Conservation (phyloP, 2,329 filamentous ascomycete genomes). For the Cordyceps pruinosa region DNA sequence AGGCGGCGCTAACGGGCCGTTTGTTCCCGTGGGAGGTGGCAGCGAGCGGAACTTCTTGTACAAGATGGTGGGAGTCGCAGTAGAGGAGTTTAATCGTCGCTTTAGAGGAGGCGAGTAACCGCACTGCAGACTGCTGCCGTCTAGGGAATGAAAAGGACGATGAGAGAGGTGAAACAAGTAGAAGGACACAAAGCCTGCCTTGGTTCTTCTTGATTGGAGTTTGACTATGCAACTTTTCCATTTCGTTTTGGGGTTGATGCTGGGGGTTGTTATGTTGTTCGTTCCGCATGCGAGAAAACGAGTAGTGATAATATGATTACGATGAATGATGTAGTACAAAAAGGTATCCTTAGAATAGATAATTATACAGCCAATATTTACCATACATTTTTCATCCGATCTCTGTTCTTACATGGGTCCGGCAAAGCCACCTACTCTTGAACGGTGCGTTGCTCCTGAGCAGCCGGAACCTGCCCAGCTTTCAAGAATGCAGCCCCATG, state of each 20-base stretch:
- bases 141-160: background rate
- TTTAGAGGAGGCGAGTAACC: conserved; percentile 38
- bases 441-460: no score
- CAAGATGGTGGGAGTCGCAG: conserved; percentile 57
- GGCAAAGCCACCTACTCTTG: no score
- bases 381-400: background rate
- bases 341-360: background rate
- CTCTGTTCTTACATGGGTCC: background rate
- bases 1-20: conserved; percentile 87
- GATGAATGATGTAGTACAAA: background rate
- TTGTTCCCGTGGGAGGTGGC: conserved; percentile 89
- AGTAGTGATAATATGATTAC: background rate
- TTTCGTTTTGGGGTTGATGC: background rate
- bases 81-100: conserved; percentile 60
- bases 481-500: no score
- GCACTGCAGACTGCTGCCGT: background rate
- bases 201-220: background rate
- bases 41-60: conserved; percentile 59
- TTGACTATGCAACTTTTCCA: background rate
- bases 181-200: background rate
- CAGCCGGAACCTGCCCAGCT: no score
- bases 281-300: background rate
- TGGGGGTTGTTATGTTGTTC: background rate
- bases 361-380: background rate
- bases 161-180: background rate